These are phyloP conservation scores for Anisodus tanguticus DNA, from an alignment of 257 asterid genomes.

Conservation along the genomic window DNA sequence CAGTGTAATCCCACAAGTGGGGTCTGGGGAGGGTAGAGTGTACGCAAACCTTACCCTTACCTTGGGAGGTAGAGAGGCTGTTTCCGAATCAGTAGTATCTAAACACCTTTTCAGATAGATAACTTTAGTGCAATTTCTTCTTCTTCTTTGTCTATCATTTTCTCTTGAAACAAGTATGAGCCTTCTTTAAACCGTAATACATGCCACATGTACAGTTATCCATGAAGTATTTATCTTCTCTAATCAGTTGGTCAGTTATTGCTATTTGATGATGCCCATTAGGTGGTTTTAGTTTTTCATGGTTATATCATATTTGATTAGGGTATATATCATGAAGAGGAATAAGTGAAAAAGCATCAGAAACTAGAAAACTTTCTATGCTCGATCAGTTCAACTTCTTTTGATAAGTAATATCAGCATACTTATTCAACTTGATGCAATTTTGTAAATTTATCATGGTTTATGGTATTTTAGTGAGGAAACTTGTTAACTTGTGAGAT, in stretches of 20 bases:
- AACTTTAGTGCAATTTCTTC: conserved; percentile 7
- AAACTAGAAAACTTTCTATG: background rate
- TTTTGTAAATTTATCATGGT: background rate
- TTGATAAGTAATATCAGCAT: background rate
- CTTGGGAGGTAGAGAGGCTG: no score
- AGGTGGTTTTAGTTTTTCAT: conserved; percentile 6
- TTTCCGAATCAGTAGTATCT: background rate
- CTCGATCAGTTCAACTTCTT: conserved; percentile 13
- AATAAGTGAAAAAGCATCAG: conserved; percentile 17
- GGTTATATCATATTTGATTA: background rate
- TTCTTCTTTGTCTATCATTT: background rate
- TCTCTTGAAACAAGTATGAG: conserved; percentile 10
- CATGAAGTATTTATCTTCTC: background rate
- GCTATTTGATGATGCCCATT: background rate
- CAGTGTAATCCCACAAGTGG: no score
- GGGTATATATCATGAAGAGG: conserved; percentile 19
- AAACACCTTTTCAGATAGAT: background rate
- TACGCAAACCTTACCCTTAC: no score
- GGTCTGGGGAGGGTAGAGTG: no score
- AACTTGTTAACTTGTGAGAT: conserved; percentile 19
- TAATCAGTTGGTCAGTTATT: conserved; percentile 21
- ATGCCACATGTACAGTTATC: conserved; percentile 4
- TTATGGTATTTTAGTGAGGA: conserved; percentile 2
- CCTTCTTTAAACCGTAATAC: background rate
- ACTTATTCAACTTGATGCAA: background rate